Base-by-base conservation (phyloP, 352 stramenopile species). In the Globisporangium uncinulatum region DNA sequence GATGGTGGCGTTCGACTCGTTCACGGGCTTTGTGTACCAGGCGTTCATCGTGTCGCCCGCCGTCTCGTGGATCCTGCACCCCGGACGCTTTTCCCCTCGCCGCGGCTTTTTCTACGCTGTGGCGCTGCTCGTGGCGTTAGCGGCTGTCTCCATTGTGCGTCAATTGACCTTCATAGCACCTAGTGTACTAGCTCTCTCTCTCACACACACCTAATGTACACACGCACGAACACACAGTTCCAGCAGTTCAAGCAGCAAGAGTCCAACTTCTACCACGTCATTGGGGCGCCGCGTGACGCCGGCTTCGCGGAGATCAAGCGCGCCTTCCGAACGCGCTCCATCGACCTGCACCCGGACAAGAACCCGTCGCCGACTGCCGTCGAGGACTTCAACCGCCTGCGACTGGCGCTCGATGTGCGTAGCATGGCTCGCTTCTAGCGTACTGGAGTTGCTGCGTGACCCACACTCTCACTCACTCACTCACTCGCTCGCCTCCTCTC, bases 301-400 rank as follows among this genome's bases (percentile, higher is more conserved):
- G 94, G 78, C 45, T 90, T 90, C 43, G 59, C 93, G 5, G 96
- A 99, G 62, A 98, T 99, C 67, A 99, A 99, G 71, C 86, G 89
- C 32, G 90, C 95, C n/a, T 99, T 98, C 82, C 96, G 97, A 66
- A 75, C 83, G 58, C 82, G 96, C 29, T 97, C 87, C 8, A 74
- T 99, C 15, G 89, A 98, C 71, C 80, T 99, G 21, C 96, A 99
- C 60, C 96, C 96, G 3, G 96, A 99, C 74, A 98, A 98, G 74
- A 98, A 98, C 70, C 85, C 87, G 50, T 97, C 88, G 31, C 85
- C 89, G 14, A 85, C 80, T 29, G 96, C 96, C 6, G 82, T 81
- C 0, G 87, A 96, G 43, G 81, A 98, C 53, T 99, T 99, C 66
- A 95, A 96, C 56, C 72, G 78, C 39, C 74, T 99, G 45, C 97